These are phyloP conservation scores for Strobilomyces confusus DNA, from an alignment of 768 basidiomycete genomes.

Conservation along the genomic window DNA sequence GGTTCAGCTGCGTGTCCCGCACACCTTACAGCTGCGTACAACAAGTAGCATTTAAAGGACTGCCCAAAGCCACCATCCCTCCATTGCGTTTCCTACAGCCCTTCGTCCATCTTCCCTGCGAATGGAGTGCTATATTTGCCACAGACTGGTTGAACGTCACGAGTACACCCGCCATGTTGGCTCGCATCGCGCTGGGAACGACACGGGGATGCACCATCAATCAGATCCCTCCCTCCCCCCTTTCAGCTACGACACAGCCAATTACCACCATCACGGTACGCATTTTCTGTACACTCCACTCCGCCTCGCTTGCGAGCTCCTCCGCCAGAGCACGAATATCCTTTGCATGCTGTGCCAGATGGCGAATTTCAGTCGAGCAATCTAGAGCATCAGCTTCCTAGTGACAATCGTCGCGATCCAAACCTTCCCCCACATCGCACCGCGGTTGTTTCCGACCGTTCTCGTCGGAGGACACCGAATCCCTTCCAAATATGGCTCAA, in stretches of 20 bases:
- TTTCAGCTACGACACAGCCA: background rate
- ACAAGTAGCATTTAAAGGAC: background rate
- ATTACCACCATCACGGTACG: background rate
- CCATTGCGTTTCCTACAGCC: background rate
- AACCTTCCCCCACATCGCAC: background rate
- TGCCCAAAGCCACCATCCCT: background rate
- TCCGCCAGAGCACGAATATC: background rate
- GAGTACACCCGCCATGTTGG: slow-evolving; percentile 14
- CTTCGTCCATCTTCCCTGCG: background rate
- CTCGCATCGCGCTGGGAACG: slow-evolving; percentile 1
- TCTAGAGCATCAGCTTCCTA: background rate
- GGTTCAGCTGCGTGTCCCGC: no score
- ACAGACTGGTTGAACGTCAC: slow-evolving; percentile 2
- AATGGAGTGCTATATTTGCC: slow-evolving; percentile 21
- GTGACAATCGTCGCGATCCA: background rate
- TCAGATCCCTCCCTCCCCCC: background rate
- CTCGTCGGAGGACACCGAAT: background rate
- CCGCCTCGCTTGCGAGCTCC: background rate
- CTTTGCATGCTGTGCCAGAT: background rate
- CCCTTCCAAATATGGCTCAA: slow-evolving; percentile 15
- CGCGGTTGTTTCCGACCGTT: background rate
- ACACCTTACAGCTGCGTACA: background rate
- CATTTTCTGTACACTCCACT: background rate
- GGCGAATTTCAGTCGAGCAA: background rate
- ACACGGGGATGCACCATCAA: background rate